Evolutionary conservation across 2,329 filamentous ascomycete species (phyloP), one percentile per base, ranked within the genome.

Genomic region (Botrytis elliptica): DNA sequence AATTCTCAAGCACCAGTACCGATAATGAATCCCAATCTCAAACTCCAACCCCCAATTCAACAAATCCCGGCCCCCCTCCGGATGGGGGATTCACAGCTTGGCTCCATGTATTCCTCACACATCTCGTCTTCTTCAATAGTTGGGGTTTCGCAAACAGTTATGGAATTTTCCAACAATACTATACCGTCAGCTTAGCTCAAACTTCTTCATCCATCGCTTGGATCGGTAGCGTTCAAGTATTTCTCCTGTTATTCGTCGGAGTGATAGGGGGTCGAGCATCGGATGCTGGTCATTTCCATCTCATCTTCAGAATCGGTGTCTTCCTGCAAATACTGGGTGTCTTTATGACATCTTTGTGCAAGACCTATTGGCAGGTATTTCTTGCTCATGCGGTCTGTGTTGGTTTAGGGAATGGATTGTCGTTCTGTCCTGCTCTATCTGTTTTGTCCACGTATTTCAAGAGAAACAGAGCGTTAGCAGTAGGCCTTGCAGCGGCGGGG

Each of bases 331-430:
- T 60, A 18, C 20, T 70, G 36, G 49, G 67, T 25, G n/a, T 82
- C 6, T 80, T 82, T 59, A 77, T 82, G 72, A 78, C 77, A 1
- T 81, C 78, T 12, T 71, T 82, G 0, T 79, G 77, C 52, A 77
- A 71, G 40, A 44, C 76, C 29, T 82, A 82, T 62, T 82, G 77
- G 46, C 81, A 82, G 52, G 73, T 82, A 40, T 78, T 82, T 55
- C 77, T 82, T 2, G 74, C 79, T 1, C 81, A 82, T 72, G 76
- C 67, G 6, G 55, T 77, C n/a, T 70, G 76, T 12, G 66, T 77
- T 9, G 77, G 77, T 6, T 63, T 78, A 12, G 74, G 74, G 1
- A 74, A 75, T 25, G 77, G 77, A 4, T 73, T 82, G 1, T 71
- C 80, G 1, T 77, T 73, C 29, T 80, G 74, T 75, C 81, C 68